Percentiles rank a stretch among this genome's conserved stretches.
Conservation (phyloP, 2,329 filamentous ascomycete genomes). For the Ramularia endophylla region DNA sequence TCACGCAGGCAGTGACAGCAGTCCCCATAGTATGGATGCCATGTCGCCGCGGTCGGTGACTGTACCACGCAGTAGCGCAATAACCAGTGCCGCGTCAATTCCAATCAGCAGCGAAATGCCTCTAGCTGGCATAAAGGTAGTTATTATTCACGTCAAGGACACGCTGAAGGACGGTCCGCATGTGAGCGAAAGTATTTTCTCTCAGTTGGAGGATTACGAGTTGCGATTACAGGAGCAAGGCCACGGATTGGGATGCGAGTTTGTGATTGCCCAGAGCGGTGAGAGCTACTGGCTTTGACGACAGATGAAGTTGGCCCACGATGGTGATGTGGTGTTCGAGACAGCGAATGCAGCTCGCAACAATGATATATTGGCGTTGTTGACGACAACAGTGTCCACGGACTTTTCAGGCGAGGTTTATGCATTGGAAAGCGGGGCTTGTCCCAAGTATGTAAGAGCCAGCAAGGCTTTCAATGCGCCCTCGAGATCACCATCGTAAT, state of each 20-base stretch:
- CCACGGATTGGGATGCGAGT: constrained; percentile 68
- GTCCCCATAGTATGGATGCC: constrained; percentile 1
- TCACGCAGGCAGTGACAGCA: constrained; percentile 6
- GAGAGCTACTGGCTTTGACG: constrained; percentile 49
- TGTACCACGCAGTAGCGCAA: constrained; percentile 9
- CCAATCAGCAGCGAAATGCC: constrained; percentile 34
- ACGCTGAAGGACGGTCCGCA: constrained; percentile 64
- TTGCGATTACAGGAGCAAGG: constrained; percentile 38
- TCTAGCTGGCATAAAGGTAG: constrained; percentile 67
- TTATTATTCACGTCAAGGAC: constrained; percentile 90
- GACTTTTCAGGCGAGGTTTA: too few relatives aligned
- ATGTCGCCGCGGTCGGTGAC: constrained; percentile 19
- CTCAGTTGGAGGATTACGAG: constrained; percentile 63
- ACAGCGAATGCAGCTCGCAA: too few relatives aligned
- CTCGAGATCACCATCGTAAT: too few relatives aligned
- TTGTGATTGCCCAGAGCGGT: constrained; percentile 63
- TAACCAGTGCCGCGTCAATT: constrained; percentile 2
- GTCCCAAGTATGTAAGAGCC: too few relatives aligned
- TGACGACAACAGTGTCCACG: too few relatives aligned
- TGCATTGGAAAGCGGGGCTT: too few relatives aligned
- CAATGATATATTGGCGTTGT: too few relatives aligned
- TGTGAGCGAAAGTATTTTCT: constrained; percentile 61
- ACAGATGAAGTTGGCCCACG: too few relatives aligned
- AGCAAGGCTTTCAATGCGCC: too few relatives aligned
- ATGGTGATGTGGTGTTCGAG: too few relatives aligned